These are phyloP conservation scores for Candolleomyces aberdarensis DNA, from an alignment of 768 basidiomycete species.

Conservation along the genomic window DNA sequence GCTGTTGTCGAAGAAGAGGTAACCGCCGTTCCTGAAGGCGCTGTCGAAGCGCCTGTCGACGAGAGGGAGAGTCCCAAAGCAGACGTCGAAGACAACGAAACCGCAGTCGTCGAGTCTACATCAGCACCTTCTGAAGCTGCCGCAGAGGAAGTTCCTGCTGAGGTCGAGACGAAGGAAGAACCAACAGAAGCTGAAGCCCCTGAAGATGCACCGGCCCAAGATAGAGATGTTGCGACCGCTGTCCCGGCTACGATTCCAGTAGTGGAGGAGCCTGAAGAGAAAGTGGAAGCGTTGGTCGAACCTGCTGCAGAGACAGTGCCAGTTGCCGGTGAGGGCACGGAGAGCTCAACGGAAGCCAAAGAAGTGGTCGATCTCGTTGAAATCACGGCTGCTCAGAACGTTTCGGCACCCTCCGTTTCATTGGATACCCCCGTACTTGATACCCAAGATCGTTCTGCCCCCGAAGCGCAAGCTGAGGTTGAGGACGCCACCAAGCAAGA, in stretches of 20 bases:
- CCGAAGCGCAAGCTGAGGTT: background rate
- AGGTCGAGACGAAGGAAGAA: too few species aligned
- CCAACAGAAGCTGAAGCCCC: too few species aligned
- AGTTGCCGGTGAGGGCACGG: background rate
- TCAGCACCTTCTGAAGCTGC: too few species aligned
- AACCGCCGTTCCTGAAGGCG: background rate
- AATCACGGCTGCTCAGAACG: background rate
- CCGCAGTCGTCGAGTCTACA: too few species aligned
- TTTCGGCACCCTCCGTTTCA: background rate
- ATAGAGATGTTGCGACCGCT: slow-evolving; percentile 1
- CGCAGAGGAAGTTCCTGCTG: too few species aligned
- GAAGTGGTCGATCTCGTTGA: background rate
- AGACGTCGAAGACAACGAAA: too few species aligned
- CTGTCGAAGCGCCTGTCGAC: slow-evolving; percentile 5
- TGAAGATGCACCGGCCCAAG: background rate
- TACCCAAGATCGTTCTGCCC: background rate
- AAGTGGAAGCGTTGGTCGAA: too few species aligned
- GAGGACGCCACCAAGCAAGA: background rate
- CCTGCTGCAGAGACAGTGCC: background rate
- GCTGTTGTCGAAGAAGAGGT: slow-evolving; percentile 3
- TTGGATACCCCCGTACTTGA: background rate
- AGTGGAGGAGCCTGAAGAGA: background rate
- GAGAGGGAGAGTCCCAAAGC: background rate
- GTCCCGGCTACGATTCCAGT: background rate
- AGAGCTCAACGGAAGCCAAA: too few species aligned